These are phyloP conservation scores for Aspergillus costaricaensis DNA, from an alignment of 2,329 filamentous ascomycete genomes.

Conservation along the genomic window DNA sequence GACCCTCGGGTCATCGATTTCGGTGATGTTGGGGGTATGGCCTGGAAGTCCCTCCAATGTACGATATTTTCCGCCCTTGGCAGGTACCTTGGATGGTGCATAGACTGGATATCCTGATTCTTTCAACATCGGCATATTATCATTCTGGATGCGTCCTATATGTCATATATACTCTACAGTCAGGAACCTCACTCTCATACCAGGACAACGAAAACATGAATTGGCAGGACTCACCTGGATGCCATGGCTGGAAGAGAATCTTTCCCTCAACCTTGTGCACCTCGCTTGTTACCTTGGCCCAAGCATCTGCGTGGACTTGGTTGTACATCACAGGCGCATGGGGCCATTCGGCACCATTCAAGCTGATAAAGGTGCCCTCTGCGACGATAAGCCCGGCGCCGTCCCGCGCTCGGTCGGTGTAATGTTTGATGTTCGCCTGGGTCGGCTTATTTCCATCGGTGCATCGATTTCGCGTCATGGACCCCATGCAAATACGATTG, in stretches of 20 bases:
- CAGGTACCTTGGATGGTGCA: slow-evolving; percentile 21
- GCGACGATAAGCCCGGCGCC: too few species aligned
- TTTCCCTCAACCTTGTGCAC: slow-evolving; percentile 25
- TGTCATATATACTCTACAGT: background rate
- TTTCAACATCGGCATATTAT: slow-evolving; percentile 24
- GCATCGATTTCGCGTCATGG: too few species aligned
- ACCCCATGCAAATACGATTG: too few species aligned
- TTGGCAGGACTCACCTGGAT: slow-evolving; percentile 16
- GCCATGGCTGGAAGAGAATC: slow-evolving; percentile 29
- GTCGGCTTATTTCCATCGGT: too few species aligned
- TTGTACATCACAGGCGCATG: slow-evolving; percentile 25
- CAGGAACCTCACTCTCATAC: too few species aligned
- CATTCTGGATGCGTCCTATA: slow-evolving; percentile 24
- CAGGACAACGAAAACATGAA: background rate
- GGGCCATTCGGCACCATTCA: slow-evolving; percentile 23
- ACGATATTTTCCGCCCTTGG: slow-evolving; percentile 22
- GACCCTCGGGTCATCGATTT: slow-evolving; percentile 12
- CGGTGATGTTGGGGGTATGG: slow-evolving; percentile 18
- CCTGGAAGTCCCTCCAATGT: slow-evolving; percentile 19
- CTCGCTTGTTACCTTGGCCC: slow-evolving; percentile 23
- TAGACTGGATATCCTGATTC: slow-evolving; percentile 20
- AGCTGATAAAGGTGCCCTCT: too few species aligned
- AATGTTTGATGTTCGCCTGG: too few species aligned
- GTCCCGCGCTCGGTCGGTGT: too few species aligned
- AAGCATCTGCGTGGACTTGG: slow-evolving; percentile 21